Percentiles rank a stretch among this genome's conserved stretches.
Conservation (phyloP, 495 filamentous ascomycete genomes). For the Penicillium antarcticum region DNA sequence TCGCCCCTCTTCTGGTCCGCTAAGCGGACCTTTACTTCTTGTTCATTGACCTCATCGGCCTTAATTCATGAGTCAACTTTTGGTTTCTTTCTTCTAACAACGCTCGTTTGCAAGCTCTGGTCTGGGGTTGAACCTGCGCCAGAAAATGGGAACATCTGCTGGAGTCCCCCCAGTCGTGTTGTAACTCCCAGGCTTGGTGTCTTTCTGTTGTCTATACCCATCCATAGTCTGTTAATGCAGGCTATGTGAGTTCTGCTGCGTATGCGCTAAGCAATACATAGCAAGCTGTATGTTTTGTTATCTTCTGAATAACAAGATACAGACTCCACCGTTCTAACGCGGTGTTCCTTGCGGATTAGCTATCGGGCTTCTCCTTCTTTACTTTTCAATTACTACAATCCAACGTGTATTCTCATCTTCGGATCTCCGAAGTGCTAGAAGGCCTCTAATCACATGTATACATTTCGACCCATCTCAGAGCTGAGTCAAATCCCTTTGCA, state of each 20-base stretch:
- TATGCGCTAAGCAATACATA: not conserved
- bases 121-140: not conserved
- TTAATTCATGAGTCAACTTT: not conserved
- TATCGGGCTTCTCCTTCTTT: no score
- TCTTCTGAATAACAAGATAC: no score
- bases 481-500: no score
- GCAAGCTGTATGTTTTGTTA: no score
- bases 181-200: not conserved
- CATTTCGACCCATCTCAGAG: no score
- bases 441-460: no score
- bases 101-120: not conserved
- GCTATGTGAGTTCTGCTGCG: not conserved
- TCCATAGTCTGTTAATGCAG: not conserved
- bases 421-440: no score
- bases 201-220: conserved; percentile 13
- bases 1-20: conserved; percentile 44
- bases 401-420: no score
- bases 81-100: not conserved
- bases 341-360: no score
- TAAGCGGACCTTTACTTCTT: conserved; percentile 16
- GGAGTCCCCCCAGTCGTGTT: conserved; percentile 1
- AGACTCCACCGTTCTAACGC: no score
- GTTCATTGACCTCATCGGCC: conserved; percentile 18
- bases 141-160: not conserved
- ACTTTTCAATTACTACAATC: no score